These are phyloP conservation scores for Eucalyptus melliodora DNA, from an alignment of 345 rosid species.

Conservation along the genomic window DNA sequence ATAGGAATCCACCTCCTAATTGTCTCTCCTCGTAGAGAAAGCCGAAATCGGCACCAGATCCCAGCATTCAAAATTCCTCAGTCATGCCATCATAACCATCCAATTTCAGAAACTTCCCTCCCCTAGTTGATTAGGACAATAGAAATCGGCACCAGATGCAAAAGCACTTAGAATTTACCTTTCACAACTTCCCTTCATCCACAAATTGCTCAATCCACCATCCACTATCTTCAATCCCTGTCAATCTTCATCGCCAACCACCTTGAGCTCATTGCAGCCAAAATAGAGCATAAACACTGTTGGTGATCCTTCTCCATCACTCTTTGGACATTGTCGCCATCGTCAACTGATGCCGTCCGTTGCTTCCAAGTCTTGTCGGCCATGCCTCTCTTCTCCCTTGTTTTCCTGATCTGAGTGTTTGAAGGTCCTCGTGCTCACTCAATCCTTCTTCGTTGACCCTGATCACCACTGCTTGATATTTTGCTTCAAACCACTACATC, in stretches of 20 bases:
- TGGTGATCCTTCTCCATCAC: neutral
- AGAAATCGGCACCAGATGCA: neutral
- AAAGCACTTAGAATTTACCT: conserved; percentile 20
- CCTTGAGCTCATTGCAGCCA: neutral
- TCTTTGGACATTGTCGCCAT: neutral
- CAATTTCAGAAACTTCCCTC: neutral
- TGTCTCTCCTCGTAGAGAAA: conserved; percentile 71
- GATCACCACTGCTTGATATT: neutral
- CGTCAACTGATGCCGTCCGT: neutral
- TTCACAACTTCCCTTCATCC: conserved; percentile 66
- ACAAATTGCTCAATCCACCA: conserved; percentile 33
- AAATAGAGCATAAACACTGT: neutral
- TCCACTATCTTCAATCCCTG: too few relatives aligned
- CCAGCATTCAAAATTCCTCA: neutral
- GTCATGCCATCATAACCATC: neutral
- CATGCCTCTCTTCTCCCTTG: neutral
- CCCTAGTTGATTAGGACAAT: neutral
- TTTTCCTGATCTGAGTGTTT: neutral
- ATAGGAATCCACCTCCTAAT: conserved; percentile 83
- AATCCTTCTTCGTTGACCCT: neutral
- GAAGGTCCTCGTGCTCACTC: neutral
- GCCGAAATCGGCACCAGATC: conserved; percentile 53
- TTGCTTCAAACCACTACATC: neutral
- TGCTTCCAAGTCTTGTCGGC: neutral
- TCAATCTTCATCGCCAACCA: neutral